Evolutionary conservation across 257 asterid genomes (phyloP).

Genomic region (Fraxinus anomala): DNA sequence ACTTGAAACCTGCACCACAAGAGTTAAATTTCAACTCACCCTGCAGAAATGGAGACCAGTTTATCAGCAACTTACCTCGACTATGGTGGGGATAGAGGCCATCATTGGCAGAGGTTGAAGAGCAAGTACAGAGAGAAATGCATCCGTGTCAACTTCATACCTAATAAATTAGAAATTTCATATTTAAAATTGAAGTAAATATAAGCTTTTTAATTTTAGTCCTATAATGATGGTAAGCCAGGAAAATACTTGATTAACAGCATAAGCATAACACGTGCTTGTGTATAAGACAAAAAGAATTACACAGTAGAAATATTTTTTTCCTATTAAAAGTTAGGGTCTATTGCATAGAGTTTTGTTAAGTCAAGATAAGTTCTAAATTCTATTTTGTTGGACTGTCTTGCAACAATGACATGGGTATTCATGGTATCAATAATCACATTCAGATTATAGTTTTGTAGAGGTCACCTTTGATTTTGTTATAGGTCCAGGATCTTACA

Average conservation of each 20-base stretch:
- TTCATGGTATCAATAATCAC: not conserved
- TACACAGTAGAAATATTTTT: not conserved
- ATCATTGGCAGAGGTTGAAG: conserved; percentile 86
- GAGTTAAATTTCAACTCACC: conserved; percentile 17
- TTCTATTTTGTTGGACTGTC: not conserved
- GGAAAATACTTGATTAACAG: not conserved
- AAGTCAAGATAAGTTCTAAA: not conserved
- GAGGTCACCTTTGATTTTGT: not conserved
- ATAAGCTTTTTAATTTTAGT: not conserved
- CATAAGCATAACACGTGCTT: too few species aligned
- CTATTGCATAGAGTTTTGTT: not conserved
- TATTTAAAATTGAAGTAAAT: conserved; percentile 12
- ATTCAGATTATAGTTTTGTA: not conserved
- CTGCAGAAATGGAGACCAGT: conserved; percentile 12
- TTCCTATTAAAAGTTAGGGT: not conserved
- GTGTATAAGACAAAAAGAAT: not conserved
- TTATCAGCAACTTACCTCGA: conserved; percentile 61
- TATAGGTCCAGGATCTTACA: not conserved
- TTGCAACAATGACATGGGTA: not conserved
- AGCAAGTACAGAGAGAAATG: conserved; percentile 90
- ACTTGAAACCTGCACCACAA: conserved; percentile 74
- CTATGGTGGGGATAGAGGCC: conserved; percentile 80
- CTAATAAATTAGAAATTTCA: conserved; percentile 38
- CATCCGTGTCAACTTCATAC: conserved; percentile 95
- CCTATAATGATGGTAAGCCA: not conserved